Evolutionary conservation across 2,329 filamentous ascomycete genomes (phyloP).

Genomic region (Claviceps monticola): DNA sequence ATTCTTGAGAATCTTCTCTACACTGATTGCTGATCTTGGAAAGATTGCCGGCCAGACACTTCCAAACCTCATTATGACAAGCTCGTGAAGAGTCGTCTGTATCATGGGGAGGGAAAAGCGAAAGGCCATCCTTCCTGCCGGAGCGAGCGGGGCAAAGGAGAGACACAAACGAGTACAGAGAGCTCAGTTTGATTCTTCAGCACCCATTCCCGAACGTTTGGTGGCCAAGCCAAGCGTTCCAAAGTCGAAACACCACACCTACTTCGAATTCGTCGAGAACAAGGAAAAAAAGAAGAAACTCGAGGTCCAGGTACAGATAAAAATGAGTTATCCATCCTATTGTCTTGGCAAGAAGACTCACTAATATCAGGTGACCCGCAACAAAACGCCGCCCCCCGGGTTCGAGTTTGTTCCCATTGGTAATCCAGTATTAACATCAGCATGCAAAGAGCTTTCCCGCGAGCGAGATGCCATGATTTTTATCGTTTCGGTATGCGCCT

Average conservation of each 20-base stretch:
- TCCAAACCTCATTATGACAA: conserved; percentile 2
- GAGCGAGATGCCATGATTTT: conserved; percentile 50
- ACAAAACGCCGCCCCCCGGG: conserved; percentile 40
- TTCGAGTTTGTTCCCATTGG: conserved; percentile 51
- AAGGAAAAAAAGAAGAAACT: conserved; percentile 51
- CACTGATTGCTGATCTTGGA: not conserved
- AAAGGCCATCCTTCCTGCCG: conserved; percentile 12
- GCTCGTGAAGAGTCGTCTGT: conserved; percentile 1
- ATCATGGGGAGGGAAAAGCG: conserved; percentile 24
- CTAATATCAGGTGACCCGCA: conserved; percentile 34
- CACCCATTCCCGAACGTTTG: conserved; percentile 20
- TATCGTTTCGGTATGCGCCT: conserved; percentile 42
- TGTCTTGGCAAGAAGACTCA: conserved; percentile 14
- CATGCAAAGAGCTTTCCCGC: conserved; percentile 52
- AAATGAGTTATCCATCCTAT: not conserved
- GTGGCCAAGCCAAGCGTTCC: conserved; percentile 25
- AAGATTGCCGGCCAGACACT: not conserved
- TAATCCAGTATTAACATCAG: conserved; percentile 43
- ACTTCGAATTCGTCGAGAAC: conserved; percentile 52
- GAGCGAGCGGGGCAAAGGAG: conserved; percentile 21
- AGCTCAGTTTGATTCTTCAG: conserved; percentile 19
- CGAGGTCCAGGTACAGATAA: conserved; percentile 40
- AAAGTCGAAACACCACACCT: conserved; percentile 44
- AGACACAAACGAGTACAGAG: conserved; percentile 20
- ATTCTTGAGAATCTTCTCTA: not conserved